Base-by-base conservation (phyloP, 768 basidiomycete genomes). In the Dentipellis sp. region DNA sequence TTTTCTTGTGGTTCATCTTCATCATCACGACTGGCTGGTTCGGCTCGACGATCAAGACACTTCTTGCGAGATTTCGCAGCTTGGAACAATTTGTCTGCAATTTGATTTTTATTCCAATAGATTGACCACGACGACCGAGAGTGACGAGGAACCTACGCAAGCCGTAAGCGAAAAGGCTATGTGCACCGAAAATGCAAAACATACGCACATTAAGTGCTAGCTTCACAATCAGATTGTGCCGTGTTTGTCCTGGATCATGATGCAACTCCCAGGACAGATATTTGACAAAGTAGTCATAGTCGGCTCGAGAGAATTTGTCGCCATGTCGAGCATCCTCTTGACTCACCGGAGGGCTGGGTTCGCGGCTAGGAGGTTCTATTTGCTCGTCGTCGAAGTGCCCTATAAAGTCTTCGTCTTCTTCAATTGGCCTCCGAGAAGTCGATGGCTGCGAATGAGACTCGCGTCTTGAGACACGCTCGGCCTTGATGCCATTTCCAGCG, bases 241-340 rank as follows among this genome's bases (percentile, higher is more conserved):
- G 77, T 21, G 74, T 78, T 55, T 85, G 63, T 7, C 65, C 70
- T 12, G 84, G 74, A 61, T 88, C 74, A 35, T 72, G 63, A 62
- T 78, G 77, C 48, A 86, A 66, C 47, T 78, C 74, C 82, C 85
- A 88, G 45, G 75, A 69, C 40, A 86, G 73, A 59, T 83, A 87
- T 40, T 81, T 78, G 62, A 86, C 70, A 65, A 88, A 87, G 60
- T 76, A 89, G 4, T 77, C 75, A 49, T 77, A 76, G 63, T 89
- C 87, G 61, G 82, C 82, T 22, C 75, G 69, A 1, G 86, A 88
- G 63, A 83, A 89, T 66, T 70, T 81, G 59, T 84, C 77, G 50
- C 85, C 83, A 55, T 76, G 68, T 6, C 68, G 69, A 39, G 65
- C 62, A 46, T 82, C 51, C 8, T 56, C 71, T 23, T 82, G 64